Base-by-base conservation (phyloP, 2,329 filamentous ascomycete species). In the Fusarium virguliforme region DNA sequence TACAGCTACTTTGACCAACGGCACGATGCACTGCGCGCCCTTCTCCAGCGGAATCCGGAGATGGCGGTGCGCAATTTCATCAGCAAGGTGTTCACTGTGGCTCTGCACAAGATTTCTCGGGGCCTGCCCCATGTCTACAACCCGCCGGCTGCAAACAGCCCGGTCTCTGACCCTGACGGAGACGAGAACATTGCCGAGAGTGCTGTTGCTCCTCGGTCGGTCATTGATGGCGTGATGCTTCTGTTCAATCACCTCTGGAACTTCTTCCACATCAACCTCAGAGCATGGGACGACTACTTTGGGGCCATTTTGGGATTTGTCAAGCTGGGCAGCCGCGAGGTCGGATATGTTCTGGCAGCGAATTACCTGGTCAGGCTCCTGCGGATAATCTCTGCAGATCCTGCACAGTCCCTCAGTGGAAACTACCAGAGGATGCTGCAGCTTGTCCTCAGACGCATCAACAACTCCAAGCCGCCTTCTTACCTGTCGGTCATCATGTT, bases 221-320 rank as follows among this genome's bases (percentile, higher is more conserved):
- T 85, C 9, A 73, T 87, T 24, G 74, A 79, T 28, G 76, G 79
- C 3, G 79, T 82, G 5, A 79, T 90, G 41, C 73, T 75, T 18
- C 81, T 89, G 24, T 83, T 94, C 55, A 81, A 84, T 32, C 79
- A 84, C 24, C 79, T 93, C 4, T 94, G 89, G 88, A 81, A 86
- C 4, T 83, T 81, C n/a, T 89, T 94, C 62, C 89, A 93, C 65
- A 79, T 83, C 3, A 83, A 86, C 50, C 82, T 89, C 30, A 88
- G 90, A 62, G 87, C 92, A 4, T 96, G 93, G 93, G 88, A 90
- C 43, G 92, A 95, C 74, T 91, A 91, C 64, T 95, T 95, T 76
- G 87, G 87, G 12, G 85, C 92, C n/a, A 83, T 95, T 67, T 77
- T 87, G n/a, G 83, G 83, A n/a, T 91, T 95, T 76, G 89, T 89